Conservation (phyloP, 768 basidiomycete genomes). For the Kwoniella sp. region DNA sequence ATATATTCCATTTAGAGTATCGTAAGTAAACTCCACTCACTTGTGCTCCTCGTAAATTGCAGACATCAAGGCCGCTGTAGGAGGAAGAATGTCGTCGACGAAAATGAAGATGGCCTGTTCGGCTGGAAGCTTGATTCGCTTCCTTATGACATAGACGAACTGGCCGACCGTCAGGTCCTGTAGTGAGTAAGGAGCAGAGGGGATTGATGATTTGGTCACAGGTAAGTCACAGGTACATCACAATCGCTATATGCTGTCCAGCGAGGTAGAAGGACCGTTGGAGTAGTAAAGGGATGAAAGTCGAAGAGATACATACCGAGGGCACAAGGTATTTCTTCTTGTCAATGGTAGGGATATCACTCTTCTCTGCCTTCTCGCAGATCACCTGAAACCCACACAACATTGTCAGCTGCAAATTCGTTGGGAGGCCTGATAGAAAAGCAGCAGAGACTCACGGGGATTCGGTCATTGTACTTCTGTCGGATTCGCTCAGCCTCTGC, state of each 20-base stretch:
- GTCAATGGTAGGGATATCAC: slow-evolving; percentile 98
- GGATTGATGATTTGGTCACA: too few species aligned
- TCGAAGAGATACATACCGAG: slow-evolving; percentile 69
- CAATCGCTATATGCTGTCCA: too few species aligned
- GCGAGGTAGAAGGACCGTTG: too few species aligned
- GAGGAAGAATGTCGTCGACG: slow-evolving; percentile 96
- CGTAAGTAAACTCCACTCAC: slow-evolving; percentile 60
- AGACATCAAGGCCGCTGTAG: slow-evolving; percentile 97
- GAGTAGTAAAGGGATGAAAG: too few species aligned
- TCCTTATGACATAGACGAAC: slow-evolving; percentile 97
- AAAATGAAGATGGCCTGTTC: slow-evolving; percentile 99
- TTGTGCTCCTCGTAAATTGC: slow-evolving; percentile 99
- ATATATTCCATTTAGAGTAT: neutral
- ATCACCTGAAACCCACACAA: slow-evolving; percentile 70
- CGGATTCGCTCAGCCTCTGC: slow-evolving; percentile 97
- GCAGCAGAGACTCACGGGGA: slow-evolving; percentile 78
- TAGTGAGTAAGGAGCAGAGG: too few species aligned
- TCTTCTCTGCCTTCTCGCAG: slow-evolving; percentile 98
- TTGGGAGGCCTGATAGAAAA: too few species aligned
- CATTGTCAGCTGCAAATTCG: too few species aligned
- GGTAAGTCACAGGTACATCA: neutral
- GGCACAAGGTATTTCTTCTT: slow-evolving; percentile 99
- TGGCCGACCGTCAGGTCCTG: slow-evolving; percentile 96
- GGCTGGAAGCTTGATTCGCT: slow-evolving; percentile 98
- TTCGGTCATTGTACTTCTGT: slow-evolving; percentile 98